Evolutionary conservation across 805 yeast species (phyloP).

Genomic region (Wickerhamiella vanderwaltii): DNA sequence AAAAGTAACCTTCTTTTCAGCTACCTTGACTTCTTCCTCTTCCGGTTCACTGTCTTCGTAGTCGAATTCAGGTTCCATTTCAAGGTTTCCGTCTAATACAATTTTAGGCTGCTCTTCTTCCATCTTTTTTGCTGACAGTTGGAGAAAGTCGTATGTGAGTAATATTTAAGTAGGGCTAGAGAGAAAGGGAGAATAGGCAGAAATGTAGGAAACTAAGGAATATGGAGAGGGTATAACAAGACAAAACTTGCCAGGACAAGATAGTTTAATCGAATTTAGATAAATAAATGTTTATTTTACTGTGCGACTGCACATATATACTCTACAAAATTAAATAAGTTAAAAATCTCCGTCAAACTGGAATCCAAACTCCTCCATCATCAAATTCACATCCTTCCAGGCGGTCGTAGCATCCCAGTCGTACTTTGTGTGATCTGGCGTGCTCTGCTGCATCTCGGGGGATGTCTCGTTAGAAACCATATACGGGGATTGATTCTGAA

Average conservation of each 20-base stretch:
- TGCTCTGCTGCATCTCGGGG: conserved; percentile 5
- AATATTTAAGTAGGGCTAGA: too few species aligned
- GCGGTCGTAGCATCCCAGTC: conserved; percentile 41
- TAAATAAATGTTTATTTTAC: too few species aligned
- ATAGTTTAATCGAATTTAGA: too few species aligned
- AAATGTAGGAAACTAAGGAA: neutral
- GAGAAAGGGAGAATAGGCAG: too few species aligned
- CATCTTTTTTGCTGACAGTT: too few species aligned
- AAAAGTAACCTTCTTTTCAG: conserved; percentile 64
- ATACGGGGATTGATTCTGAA: conserved; percentile 1
- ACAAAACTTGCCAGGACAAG: too few species aligned
- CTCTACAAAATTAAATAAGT: too few species aligned
- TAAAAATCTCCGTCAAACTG: conserved; percentile 35
- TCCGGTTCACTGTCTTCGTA: conserved; percentile 32
- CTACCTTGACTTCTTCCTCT: conserved; percentile 18
- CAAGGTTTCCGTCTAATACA: conserved; percentile 55
- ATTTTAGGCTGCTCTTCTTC: conserved; percentile 65
- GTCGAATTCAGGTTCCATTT: conserved; percentile 32
- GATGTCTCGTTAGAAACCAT: conserved; percentile 9
- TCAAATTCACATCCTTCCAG: conserved; percentile 76
- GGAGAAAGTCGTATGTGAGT: too few species aligned
- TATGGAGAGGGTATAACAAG: too few species aligned
- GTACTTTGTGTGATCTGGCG: conserved; percentile 11
- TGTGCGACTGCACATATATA: too few species aligned
- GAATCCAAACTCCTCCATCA: conserved; percentile 88